phyloP scores from a whole-genome alignment of 371 early-diverging fungal genomes.

The Mucor irregularis region DNA sequence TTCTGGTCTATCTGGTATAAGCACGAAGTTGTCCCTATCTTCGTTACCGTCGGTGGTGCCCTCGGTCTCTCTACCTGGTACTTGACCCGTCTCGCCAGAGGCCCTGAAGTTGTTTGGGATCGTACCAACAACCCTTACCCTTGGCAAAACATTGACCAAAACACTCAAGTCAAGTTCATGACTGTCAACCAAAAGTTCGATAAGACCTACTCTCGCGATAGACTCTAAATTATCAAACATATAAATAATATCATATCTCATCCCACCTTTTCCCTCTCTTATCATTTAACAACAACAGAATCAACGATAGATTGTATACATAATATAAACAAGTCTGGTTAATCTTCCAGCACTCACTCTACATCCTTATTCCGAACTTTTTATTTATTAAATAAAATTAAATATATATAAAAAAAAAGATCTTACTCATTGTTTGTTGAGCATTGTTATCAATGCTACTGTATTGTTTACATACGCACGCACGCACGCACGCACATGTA shows the following conservation, averaged over 20 bases:
- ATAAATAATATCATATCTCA: not conserved
- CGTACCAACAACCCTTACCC: constrained; percentile 56
- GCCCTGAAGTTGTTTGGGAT: constrained; percentile 59
- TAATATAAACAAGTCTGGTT: too few relatives aligned
- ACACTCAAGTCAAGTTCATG: constrained; percentile 54
- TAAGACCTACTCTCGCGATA: constrained; percentile 30
- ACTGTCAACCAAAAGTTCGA: constrained; percentile 58
- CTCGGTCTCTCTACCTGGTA: constrained; percentile 52
- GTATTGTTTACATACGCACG: too few relatives aligned
- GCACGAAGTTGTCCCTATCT: constrained; percentile 55
- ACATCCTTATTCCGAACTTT: too few relatives aligned
- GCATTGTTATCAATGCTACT: too few relatives aligned
- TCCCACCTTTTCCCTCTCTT: not conserved
- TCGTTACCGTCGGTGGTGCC: constrained; percentile 49
- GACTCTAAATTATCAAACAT: constrained; percentile 10
- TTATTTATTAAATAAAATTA: too few relatives aligned
- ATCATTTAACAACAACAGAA: too few relatives aligned
- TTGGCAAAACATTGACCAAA: constrained; percentile 56
- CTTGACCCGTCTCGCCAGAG: constrained; percentile 49
- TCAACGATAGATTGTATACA: too few relatives aligned
- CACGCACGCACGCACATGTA: too few relatives aligned
- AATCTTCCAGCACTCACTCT: not conserved
- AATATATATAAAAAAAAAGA: too few relatives aligned
- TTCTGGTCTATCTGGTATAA: constrained; percentile 59
- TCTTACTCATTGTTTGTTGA: too few relatives aligned